These are phyloP conservation scores for Hortaea sp. DNA, from an alignment of 2,329 filamentous ascomycete genomes.

Conservation along the genomic window DNA sequence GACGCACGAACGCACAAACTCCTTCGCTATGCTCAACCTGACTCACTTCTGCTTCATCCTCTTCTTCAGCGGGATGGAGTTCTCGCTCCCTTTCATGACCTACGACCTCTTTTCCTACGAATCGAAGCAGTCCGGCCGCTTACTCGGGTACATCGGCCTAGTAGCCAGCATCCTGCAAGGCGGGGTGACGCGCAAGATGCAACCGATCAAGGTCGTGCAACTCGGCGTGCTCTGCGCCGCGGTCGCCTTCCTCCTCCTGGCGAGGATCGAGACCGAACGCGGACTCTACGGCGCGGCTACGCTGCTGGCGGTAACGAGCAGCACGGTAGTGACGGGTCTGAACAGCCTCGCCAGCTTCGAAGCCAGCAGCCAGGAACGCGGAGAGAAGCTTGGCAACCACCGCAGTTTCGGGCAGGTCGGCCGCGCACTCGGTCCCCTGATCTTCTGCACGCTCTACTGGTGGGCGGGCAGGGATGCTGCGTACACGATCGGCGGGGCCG, in stretches of 20 bases:
- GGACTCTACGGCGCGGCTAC: constrained; percentile 75
- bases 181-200: constrained; percentile 74
- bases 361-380: constrained; percentile 67
- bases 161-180: constrained; percentile 89
- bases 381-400: constrained; percentile 75
- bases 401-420: constrained; percentile 77
- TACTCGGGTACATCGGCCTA: constrained; percentile 85
- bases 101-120: constrained; percentile 83
- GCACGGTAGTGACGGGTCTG: constrained; percentile 86
- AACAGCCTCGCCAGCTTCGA: constrained; percentile 91
- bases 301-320: constrained; percentile 77
- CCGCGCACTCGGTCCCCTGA: constrained; percentile 70
- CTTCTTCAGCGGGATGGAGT: constrained; percentile 97
- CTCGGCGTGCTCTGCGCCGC: constrained; percentile 70
- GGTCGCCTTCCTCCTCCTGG: constrained; percentile 69
- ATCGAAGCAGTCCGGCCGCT: constrained; percentile 67
- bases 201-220: constrained; percentile 70
- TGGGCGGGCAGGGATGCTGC: constrained; percentile 87
- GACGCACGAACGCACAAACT: constrained; percentile 57
- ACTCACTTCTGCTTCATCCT: constrained; percentile 87
- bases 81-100: constrained; percentile 93
- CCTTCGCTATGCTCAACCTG: constrained; percentile 68
- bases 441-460: constrained; percentile 96
- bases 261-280: constrained; percentile 54
- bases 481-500: constrained; percentile 69